Evolutionary conservation across 73 alveolate species (phyloP), one percentile per base, ranked within the genome.

Genomic region (Paraurostyla sp.): DNA sequence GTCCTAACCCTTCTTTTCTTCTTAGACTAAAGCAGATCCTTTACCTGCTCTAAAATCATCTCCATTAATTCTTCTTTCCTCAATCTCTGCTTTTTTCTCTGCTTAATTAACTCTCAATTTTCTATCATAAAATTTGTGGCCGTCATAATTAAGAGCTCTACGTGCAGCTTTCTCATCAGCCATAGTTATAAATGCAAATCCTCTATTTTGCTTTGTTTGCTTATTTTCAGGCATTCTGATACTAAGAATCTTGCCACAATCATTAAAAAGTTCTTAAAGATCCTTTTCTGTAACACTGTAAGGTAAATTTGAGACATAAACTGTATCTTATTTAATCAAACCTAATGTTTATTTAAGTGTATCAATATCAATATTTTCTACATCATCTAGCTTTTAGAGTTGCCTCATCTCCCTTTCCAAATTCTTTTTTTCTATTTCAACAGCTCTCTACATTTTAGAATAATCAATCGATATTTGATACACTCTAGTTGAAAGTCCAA

Each of bases 121-220:
- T 38, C 88, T 52, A 16, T 78, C 50, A 58, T 78, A 80, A 51
- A 59, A 80, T 25, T 80, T 80, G 43, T 76, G 87, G 9, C 95
- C 95, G 46, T 89, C 95, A 20, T 83, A 45, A 22, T 40, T 38
- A 0, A 89, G 60, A 27, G 95, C 95, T 29, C 85, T 83, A 46
- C 85, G 57, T 22, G 96, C 96, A 22, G 80, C 82, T 59, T 89
- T 80, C 27, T 85, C 94, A 69, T 85, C 82, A 42, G 87, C 91
- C 85, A 92, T 92, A 18, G 92, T 83, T 16, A 95, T 80, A 71
- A 92, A 95, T 13, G 97, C 97, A 65, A 92, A 89, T 2, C 96
- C 96, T 60, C 88, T 92, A 48, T 78, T 76, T 69, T 85, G 71
- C 36, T 93, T 88, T 3, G 95, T 89, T 71, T 83, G 73, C 41